Evolutionary conservation across 352 stramenopile species (phyloP).

Genomic region (Globisporangium cederbergense): DNA sequence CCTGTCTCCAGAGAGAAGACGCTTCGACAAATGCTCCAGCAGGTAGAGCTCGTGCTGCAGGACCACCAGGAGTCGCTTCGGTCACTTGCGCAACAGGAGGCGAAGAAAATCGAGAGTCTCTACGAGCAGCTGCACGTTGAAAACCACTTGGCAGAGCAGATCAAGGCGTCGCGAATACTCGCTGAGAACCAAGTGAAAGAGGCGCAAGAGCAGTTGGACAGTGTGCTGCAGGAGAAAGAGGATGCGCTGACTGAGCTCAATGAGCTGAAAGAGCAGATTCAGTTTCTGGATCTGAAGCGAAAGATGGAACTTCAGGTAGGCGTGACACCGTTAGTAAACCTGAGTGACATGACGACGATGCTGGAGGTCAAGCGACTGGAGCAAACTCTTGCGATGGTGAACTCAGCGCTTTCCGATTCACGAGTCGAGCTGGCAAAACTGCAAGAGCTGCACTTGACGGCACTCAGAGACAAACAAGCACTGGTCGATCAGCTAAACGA

Average conservation of each 20-base stretch:
- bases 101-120: slow-evolving; percentile 41
- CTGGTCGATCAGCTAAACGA: slow-evolving; percentile 34
- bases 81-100: slow-evolving; percentile 38
- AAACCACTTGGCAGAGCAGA: slow-evolving; percentile 39
- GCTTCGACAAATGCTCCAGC: slow-evolving; percentile 51
- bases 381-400: slow-evolving; percentile 38
- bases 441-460: slow-evolving; percentile 33
- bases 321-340: not conserved
- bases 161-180: slow-evolving; percentile 26
- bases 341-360: slow-evolving; percentile 17
- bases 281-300: slow-evolving; percentile 38
- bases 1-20: slow-evolving; percentile 11
- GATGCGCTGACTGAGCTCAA: slow-evolving; percentile 29
- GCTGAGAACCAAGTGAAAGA: slow-evolving; percentile 29
- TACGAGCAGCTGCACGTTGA: slow-evolving; percentile 57
- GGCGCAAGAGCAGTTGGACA: slow-evolving; percentile 31
- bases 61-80: slow-evolving; percentile 51
- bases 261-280: slow-evolving; percentile 55
- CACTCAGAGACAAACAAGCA: slow-evolving; percentile 47
- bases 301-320: slow-evolving; percentile 35
- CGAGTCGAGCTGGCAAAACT: slow-evolving; percentile 44
- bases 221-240: slow-evolving; percentile 33
- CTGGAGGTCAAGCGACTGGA: slow-evolving; percentile 41
- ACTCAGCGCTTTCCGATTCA: slow-evolving; percentile 31
- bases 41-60: slow-evolving; percentile 42